Conservation (phyloP, 2,329 filamentous ascomycete species). For the Cordyceps javanica region DNA sequence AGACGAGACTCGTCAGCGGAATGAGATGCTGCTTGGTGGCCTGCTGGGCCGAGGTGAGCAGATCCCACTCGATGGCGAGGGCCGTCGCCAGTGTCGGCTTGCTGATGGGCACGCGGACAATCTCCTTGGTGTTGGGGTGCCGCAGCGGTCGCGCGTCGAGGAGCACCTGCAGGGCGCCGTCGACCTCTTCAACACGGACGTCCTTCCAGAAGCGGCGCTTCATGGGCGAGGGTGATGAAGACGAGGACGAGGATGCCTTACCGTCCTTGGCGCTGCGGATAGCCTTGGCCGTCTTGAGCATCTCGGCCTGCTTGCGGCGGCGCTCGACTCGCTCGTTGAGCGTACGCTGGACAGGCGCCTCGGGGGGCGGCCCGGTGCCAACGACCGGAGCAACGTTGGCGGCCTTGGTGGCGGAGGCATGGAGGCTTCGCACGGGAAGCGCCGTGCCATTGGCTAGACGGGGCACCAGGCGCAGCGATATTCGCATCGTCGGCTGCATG, state of each 20-base stretch:
- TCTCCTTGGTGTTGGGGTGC: slow-evolving; percentile 63
- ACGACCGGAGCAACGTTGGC: slow-evolving; percentile 48
- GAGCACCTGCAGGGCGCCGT: slow-evolving; percentile 55
- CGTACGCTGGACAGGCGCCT: slow-evolving; percentile 41
- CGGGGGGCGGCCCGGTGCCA: slow-evolving; percentile 54
- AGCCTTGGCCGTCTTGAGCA: slow-evolving; percentile 47
- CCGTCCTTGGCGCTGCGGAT: slow-evolving; percentile 31
- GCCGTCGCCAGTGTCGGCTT: slow-evolving; percentile 80
- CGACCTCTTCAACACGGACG: slow-evolving; percentile 61
- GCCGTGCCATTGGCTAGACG: slow-evolving; percentile 19
- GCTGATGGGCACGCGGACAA: slow-evolving; percentile 63
- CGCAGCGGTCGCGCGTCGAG: slow-evolving; percentile 77
- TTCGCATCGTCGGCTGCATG: slow-evolving; percentile 37
- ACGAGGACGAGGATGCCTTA: slow-evolving; percentile 18
- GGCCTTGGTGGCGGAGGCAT: slow-evolving; percentile 26
- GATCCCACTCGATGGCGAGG: slow-evolving; percentile 90
- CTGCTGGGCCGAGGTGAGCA: slow-evolving; percentile 73
- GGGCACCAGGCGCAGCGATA: slow-evolving; percentile 31
- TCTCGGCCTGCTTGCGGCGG: slow-evolving; percentile 47
- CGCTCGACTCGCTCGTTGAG: slow-evolving; percentile 40
- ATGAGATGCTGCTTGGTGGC: slow-evolving; percentile 82
- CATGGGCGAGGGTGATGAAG: slow-evolving; percentile 24
- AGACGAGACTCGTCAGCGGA: slow-evolving; percentile 78
- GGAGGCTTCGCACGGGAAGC: slow-evolving; percentile 23
- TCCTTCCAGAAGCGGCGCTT: slow-evolving; percentile 86